Evolutionary conservation across 2,329 filamentous ascomycete genomes (phyloP).

Genomic region (Aureobasidium uvarum): DNA sequence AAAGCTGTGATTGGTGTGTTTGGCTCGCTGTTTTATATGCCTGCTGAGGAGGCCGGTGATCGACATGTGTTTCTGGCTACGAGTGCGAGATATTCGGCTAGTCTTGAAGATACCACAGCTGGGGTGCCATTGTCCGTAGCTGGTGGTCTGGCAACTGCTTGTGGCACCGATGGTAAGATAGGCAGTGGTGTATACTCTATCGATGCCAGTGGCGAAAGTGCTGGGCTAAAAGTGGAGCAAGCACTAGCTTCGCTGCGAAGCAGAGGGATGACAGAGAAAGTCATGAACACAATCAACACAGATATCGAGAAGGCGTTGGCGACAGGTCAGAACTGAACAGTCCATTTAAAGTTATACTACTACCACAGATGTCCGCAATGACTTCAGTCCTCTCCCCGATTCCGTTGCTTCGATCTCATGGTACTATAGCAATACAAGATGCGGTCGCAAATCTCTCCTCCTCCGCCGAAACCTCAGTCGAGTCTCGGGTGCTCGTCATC

Average conservation of each 20-base stretch:
- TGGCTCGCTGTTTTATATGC: constrained; percentile 32
- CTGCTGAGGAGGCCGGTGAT: constrained; percentile 38
- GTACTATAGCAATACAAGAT: too few relatives aligned
- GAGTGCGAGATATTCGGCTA: constrained; percentile 37
- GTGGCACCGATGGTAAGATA: constrained; percentile 34
- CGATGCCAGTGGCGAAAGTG: constrained; percentile 35
- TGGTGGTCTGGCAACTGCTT: background rate
- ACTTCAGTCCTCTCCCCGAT: too few relatives aligned
- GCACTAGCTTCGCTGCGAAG: constrained; percentile 36
- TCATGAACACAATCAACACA: constrained; percentile 34
- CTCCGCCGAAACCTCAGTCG: too few relatives aligned
- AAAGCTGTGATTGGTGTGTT: constrained; percentile 28
- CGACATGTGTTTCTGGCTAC: constrained; percentile 41
- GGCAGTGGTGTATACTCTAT: constrained; percentile 41
- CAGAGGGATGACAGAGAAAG: constrained; percentile 38
- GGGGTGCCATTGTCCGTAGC: constrained; percentile 31
- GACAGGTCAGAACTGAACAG: too few relatives aligned
- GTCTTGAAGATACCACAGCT: constrained; percentile 24
- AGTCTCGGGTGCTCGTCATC: too few relatives aligned
- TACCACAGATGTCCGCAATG: too few relatives aligned
- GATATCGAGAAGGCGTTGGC: constrained; percentile 32
- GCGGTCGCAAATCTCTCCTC: too few relatives aligned
- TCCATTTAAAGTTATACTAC: too few relatives aligned
- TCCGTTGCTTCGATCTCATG: too few relatives aligned
- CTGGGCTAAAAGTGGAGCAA: constrained; percentile 32